phyloP scores from a whole-genome alignment of 116 monocot species.

The Posidonia oceanica region DNA sequence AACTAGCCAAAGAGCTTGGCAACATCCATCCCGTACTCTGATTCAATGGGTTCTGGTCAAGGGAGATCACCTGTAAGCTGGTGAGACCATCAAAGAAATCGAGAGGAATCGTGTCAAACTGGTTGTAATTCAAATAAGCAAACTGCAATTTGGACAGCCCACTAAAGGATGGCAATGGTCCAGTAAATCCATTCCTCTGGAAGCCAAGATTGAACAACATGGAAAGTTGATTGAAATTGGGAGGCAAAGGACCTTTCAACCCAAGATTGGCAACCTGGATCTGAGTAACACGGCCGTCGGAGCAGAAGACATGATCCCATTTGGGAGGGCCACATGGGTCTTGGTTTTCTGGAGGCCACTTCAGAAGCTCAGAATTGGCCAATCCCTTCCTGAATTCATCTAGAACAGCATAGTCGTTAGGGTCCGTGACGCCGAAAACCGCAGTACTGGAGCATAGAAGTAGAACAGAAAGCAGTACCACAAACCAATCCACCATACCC shows the following conservation, averaged over 20 bases:
- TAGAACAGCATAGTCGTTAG: conserved; percentile 47
- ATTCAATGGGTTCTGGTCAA: conserved; percentile 54
- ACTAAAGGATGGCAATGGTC: conserved; percentile 53
- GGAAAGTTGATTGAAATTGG: conserved; percentile 43
- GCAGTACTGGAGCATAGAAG: neutral
- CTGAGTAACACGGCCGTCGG: conserved; percentile 35
- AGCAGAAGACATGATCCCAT: conserved; percentile 62
- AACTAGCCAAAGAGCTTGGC: conserved; percentile 21
- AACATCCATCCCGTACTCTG: conserved; percentile 48
- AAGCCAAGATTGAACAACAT: conserved; percentile 47
- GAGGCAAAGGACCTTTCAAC: conserved; percentile 41
- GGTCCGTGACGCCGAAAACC: conserved; percentile 24
- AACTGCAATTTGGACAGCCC: conserved; percentile 47
- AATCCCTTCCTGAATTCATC: conserved; percentile 43
- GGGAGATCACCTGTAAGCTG: conserved; percentile 40
- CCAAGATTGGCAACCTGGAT: conserved; percentile 53
- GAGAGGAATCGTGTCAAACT: conserved; percentile 55
- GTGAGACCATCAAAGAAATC: conserved; percentile 76
- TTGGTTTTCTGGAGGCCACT: conserved; percentile 28
- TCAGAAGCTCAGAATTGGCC: conserved; percentile 45
- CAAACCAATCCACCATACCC: neutral
- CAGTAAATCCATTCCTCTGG: conserved; percentile 59
- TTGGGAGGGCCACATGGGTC: conserved; percentile 58
- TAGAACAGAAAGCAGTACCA: neutral
- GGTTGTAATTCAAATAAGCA: conserved; percentile 46